These are phyloP conservation scores for Neostapfia colusana DNA, from an alignment of 176 grass and related monocot species.

Conservation along the genomic window DNA sequence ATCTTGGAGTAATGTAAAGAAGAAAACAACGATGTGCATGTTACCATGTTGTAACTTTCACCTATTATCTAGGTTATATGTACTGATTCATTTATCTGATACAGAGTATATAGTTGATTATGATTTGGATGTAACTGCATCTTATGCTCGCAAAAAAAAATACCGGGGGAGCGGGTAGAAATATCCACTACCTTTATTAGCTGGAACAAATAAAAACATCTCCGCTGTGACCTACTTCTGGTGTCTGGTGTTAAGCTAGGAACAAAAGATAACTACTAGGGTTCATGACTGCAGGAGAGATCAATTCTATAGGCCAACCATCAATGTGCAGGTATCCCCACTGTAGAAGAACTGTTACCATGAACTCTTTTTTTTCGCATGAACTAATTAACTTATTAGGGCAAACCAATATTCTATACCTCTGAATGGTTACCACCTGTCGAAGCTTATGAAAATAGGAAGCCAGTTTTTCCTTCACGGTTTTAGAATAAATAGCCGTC, in stretches of 20 bases:
- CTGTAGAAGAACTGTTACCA: conserved; percentile 1
- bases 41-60: no score
- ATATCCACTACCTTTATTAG: conserved; percentile 43
- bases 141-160: not conserved
- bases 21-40: not conserved
- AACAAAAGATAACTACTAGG: conserved; percentile 13
- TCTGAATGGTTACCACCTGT: not conserved
- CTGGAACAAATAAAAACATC: conserved; percentile 8
- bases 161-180: not conserved
- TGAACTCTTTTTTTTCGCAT: not conserved
- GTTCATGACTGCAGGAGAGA: not conserved
- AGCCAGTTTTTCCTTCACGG: no score
- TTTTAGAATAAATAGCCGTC: not conserved
- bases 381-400: conserved; percentile 13
- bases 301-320: conserved; percentile 22
- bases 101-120: not conserved
- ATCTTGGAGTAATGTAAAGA: not conserved
- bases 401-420: conserved; percentile 24
- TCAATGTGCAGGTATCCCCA: conserved; percentile 17
- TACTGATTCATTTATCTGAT: not conserved
- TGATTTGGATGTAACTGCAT: not conserved
- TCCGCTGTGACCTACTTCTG: not conserved
- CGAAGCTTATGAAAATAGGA: not conserved
- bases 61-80: no score
- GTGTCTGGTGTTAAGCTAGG: conserved; percentile 1